These are phyloP conservation scores for Sclerotinia nivalis DNA, from an alignment of 2,329 filamentous ascomycete genomes.

Conservation along the genomic window DNA sequence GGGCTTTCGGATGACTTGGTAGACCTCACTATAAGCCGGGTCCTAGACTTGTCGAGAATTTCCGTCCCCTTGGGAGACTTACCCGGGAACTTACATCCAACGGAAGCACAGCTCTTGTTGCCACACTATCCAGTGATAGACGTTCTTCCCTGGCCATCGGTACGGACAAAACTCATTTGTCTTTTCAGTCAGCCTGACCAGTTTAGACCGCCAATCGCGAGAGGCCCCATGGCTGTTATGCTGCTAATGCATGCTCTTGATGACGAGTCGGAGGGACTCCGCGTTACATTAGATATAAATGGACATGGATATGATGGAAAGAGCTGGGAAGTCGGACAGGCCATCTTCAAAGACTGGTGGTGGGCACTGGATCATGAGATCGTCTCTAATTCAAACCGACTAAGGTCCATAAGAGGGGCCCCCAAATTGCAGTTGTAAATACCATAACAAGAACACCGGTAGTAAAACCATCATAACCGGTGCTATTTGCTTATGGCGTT, in stretches of 20 bases:
- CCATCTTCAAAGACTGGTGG: conserved; percentile 29
- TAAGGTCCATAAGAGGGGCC: conserved; percentile 25
- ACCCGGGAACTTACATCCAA: conserved; percentile 26
- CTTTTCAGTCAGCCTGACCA: conserved; percentile 29
- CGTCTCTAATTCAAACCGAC: conserved; percentile 26
- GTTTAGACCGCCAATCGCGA: conserved; percentile 23
- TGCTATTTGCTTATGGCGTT: too few relatives aligned
- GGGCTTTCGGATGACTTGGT: conserved; percentile 19
- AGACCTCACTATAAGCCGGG: too few relatives aligned
- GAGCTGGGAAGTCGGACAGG: conserved; percentile 30
- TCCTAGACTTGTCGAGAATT: conserved; percentile 7
- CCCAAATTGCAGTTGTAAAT: conserved; percentile 7
- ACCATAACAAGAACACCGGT: too few relatives aligned
- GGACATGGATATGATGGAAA: conserved; percentile 24
- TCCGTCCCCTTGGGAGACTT: conserved; percentile 22
- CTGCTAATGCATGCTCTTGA: conserved; percentile 26
- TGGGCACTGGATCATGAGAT: conserved; percentile 28
- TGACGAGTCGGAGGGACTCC: conserved; percentile 29
- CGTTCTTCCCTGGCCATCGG: conserved; percentile 29
- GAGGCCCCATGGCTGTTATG: conserved; percentile 27
- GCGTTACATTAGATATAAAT: conserved; percentile 22
- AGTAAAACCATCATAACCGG: too few relatives aligned
- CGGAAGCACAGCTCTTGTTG: conserved; percentile 25
- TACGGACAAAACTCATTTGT: conserved; percentile 28
- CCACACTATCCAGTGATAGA: conserved; percentile 29